phyloP scores from a whole-genome alignment of 2,329 filamentous ascomycete species.

The Pseudogymnoascus sp. region DNA sequence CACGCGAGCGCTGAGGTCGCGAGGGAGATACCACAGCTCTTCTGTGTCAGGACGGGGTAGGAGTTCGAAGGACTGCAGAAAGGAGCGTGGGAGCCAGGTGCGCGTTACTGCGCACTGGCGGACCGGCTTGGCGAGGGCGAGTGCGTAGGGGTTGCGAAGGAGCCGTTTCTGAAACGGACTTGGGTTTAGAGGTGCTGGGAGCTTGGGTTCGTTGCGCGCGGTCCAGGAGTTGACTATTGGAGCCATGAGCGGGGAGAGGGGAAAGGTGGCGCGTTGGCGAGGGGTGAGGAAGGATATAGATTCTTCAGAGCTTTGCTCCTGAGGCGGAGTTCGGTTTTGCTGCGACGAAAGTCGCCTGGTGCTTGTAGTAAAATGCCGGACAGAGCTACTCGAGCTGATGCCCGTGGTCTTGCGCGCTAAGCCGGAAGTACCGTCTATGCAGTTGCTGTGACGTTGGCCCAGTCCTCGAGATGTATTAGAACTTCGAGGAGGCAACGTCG shows the following conservation, averaged over 20 bases:
- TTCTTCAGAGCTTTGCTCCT: neutral
- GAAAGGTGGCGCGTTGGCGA: slow-evolving; percentile 25
- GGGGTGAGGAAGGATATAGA: neutral
- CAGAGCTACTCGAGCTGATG: neutral
- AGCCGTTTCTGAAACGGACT: slow-evolving; percentile 47
- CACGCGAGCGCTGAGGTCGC: slow-evolving; percentile 27
- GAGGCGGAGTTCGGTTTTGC: neutral
- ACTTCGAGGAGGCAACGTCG: neutral
- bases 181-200: slow-evolving; percentile 27
- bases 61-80: slow-evolving; percentile 53
- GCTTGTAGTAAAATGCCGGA: neutral
- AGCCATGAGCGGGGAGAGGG: slow-evolving; percentile 40
- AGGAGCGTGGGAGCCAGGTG: slow-evolving; percentile 46
- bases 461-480: neutral
- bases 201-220: slow-evolving; percentile 24
- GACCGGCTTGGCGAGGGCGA: slow-evolving; percentile 50
- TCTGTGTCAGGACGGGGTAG: slow-evolving; percentile 45
- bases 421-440: neutral
- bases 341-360: neutral
- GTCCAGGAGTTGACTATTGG: slow-evolving; percentile 27
- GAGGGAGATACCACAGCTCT: slow-evolving; percentile 48
- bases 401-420: neutral
- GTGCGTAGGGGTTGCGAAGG: slow-evolving; percentile 54
- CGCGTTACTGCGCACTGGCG: slow-evolving; percentile 46
- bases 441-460: neutral